Evolutionary conservation across 805 yeast species (phyloP).

Genomic region (Myxozyma monticola): DNA sequence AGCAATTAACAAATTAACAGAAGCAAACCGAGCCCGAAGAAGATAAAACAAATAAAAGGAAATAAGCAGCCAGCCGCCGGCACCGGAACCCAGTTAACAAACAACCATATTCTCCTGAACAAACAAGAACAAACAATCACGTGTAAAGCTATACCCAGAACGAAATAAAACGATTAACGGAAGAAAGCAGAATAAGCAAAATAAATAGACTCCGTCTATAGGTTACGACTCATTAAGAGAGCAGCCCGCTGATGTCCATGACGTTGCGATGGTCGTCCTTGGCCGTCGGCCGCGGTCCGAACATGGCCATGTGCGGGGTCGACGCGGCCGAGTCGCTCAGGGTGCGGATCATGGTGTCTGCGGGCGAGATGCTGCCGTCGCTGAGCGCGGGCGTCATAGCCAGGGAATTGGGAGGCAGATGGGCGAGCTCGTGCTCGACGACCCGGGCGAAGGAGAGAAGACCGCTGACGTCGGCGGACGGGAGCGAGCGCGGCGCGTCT

Average conservation of each 20-base stretch:
- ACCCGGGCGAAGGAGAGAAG: conserved; percentile 8
- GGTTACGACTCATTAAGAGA: too few species aligned
- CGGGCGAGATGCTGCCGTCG: conserved; percentile 25
- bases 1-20: too few species aligned
- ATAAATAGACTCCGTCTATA: too few species aligned
- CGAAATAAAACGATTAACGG: too few species aligned
- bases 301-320: not conserved
- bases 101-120: too few species aligned
- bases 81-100: too few species aligned
- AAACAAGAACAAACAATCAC: too few species aligned
- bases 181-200: too few species aligned
- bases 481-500: conserved; percentile 12
- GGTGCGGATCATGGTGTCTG: conserved; percentile 15
- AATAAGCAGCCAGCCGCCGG: too few species aligned
- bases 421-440: conserved; percentile 5
- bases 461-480: conserved; percentile 9
- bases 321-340: conserved; percentile 5
- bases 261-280: conserved; percentile 11
- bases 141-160: too few species aligned
- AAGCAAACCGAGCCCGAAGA: too few species aligned
- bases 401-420: not conserved
- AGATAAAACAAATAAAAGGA: too few species aligned
- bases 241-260: conserved; percentile 23
- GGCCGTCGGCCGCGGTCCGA: conserved; percentile 3
- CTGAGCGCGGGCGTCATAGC: conserved; percentile 14